Percentiles rank a stretch among this genome's conserved stretches.
These are phyloP conservation scores for Scheffersomyces parashehatae DNA, from an alignment of 1,139 yeast genomes.

Conservation along the genomic window DNA sequence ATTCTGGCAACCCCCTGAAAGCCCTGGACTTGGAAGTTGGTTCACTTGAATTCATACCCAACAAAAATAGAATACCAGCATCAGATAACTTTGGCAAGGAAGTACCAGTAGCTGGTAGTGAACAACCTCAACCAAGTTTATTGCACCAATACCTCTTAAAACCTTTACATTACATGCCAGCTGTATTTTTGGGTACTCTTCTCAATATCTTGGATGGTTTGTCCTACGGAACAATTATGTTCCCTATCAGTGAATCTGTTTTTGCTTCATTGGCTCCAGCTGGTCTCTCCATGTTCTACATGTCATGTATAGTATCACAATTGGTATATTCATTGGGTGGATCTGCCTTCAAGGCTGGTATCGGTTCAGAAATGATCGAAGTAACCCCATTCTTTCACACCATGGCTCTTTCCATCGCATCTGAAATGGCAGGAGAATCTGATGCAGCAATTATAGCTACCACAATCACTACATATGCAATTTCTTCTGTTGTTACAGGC, in stretches of 20 bases:
- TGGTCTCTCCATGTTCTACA: conserved; percentile 91
- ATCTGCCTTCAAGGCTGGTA: conserved; percentile 82
- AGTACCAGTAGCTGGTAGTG: not conserved
- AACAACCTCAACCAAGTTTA: not conserved
- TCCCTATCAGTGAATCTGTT: conserved; percentile 80
- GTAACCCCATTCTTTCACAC: conserved; percentile 96
- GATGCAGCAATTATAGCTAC: conserved; percentile 76
- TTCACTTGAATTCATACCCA: not conserved
- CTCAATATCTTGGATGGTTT: conserved; percentile 89
- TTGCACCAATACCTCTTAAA: conserved; percentile 22
- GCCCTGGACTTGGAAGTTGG: conserved; percentile 12
- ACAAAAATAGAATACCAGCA: not conserved
- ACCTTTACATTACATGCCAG: conserved; percentile 61
- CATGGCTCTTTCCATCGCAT: conserved; percentile 77
- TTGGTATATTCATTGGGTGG: conserved; percentile 87
- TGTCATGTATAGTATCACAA: conserved; percentile 86
- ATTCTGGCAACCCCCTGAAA: not conserved
- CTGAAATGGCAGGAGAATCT: conserved; percentile 49
- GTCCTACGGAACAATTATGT: conserved; percentile 96
- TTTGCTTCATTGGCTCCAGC: conserved; percentile 81
- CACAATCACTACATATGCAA: conserved; percentile 80
- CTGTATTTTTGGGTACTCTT: conserved; percentile 81
- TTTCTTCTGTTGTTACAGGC: conserved; percentile 85
- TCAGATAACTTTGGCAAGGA: not conserved
- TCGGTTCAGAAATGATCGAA: conserved; percentile 98